Base-by-base conservation (phyloP, 139 green algal species). In the Eudorina sp. region DNA sequence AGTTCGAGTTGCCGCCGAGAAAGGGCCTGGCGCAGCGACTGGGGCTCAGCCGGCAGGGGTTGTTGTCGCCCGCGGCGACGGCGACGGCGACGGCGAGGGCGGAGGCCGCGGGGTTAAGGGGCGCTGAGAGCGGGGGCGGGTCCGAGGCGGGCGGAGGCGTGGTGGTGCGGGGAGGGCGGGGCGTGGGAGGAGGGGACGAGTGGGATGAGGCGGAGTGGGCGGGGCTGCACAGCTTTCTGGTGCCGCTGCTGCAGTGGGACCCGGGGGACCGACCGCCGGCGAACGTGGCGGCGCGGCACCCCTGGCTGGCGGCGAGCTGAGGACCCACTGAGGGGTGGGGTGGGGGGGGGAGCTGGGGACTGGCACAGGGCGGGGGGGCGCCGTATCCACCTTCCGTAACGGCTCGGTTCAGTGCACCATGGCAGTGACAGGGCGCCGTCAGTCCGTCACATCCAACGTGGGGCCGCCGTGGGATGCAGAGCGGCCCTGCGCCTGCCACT, bases 201-300 rank as follows among this genome's bases (percentile, higher is more conserved):
- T 87, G 81, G 81, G 64, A 78, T 23, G 81, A 79, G 81, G 19
- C 6, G 31, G 81, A 87, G 45, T 40, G 43, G 62, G 53, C 88
- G 2, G 91, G 88, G 21, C 94, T 96, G 77, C 43, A 95, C 29
- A 76, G 92, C 46, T 97, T 98, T 43, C 53, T 97, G 36, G 43
- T 51, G 14, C 64, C 84, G 58, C 70, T 97, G 68, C 84, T 97
- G 40, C 87, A 77, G n/a, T 83, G 91, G 36, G 96, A 98, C 86
- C 94, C 95, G 19, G 18, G 48, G 9, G 43, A 86, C 75, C 90
- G 96, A 25, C 93, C 92, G 6, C 90, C 86, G 11, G 95, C 96
- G 1, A 80, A 84, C 46, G 89, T 95, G 46, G 95, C 95, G 38
- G 88, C 96, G 64, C 72, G 89, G 62, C 96, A 98, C 86, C 95